Evolutionary conservation across 2,329 filamentous ascomycete species (phyloP).

Genomic region (Exophiala dermatitidis): DNA sequence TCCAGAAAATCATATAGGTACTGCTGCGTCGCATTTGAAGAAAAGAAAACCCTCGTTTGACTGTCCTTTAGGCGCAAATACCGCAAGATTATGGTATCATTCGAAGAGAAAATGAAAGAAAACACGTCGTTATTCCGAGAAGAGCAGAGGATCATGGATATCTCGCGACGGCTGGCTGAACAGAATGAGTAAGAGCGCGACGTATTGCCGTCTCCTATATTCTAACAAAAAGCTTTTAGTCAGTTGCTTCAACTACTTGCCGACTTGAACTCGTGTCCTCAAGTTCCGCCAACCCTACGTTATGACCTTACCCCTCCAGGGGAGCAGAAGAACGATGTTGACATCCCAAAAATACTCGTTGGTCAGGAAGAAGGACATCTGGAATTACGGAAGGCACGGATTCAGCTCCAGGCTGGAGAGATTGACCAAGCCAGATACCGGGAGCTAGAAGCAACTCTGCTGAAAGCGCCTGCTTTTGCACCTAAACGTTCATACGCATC

Average conservation of each 20-base stretch:
- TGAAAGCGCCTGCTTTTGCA: slow-evolving; percentile 35
- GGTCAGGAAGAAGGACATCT: slow-evolving; percentile 23
- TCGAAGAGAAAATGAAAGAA: slow-evolving; percentile 73
- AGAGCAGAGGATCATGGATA: slow-evolving; percentile 72
- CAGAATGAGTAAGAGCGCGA: slow-evolving; percentile 74
- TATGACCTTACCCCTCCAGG: slow-evolving; percentile 56
- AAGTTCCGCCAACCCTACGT: slow-evolving; percentile 67
- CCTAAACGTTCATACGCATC: slow-evolving; percentile 30
- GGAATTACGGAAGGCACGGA: slow-evolving; percentile 36
- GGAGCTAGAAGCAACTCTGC: slow-evolving; percentile 35
- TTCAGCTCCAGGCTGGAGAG: slow-evolving; percentile 33
- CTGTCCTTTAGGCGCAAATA: slow-evolving; percentile 65
- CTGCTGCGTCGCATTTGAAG: not conserved
- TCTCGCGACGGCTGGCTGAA: slow-evolving; percentile 74
- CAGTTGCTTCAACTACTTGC: slow-evolving; percentile 81
- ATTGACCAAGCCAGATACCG: slow-evolving; percentile 34
- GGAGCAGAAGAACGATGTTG: slow-evolving; percentile 43
- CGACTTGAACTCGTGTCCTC: slow-evolving; percentile 77
- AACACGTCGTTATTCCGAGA: slow-evolving; percentile 57
- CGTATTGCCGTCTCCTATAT: slow-evolving; percentile 7
- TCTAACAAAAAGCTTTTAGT: slow-evolving; percentile 42
- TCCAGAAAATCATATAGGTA: slow-evolving; percentile 24
- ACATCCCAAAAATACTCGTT: slow-evolving; percentile 24
- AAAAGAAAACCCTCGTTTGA: not conserved
- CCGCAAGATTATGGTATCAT: slow-evolving; percentile 73